Evolutionary conservation across 129 eudicot species (phyloP), one percentile per base, ranked within the genome.

Genomic region (Pulicaria dysenterica): DNA sequence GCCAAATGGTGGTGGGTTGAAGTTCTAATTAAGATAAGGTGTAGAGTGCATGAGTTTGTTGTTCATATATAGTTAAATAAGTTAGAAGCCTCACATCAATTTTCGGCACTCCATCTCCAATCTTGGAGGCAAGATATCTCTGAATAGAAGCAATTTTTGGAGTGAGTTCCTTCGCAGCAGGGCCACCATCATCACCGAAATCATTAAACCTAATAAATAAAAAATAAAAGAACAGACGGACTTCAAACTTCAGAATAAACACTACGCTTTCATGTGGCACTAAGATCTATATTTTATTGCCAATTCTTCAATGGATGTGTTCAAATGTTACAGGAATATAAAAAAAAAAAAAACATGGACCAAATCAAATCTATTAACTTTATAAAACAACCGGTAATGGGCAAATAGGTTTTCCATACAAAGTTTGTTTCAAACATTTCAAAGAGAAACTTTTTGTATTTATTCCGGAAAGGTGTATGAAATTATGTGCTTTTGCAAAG

Each of bases 101-200:
- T 66, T 74, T 64, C 34, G 82, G 81, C 44, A 61, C 74, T 43
- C 49, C 73, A 64, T 73, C 57, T 46, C 91, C 91, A 14, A 87
- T 48, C 64, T 82, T 85, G 42, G 86, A 71, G 36, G 57, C 70
- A 6, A 89, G 54, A 75, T 34, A 67, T 47, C 74, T 83, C 69
- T 78, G 83, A 49, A 87, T 49, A 69, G 59, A 61, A 69, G 80
- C 60, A 73, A 92, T 16, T 77, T 89, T 87, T 42, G 96, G 95
- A 54, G 88, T 84, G 75, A 81, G 75, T 73, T 79, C 84, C 77
- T 83, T 82, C 13, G 95, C 96, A 54, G 96, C 88, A 59, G 98
- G 86, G 14, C 98, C 98, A 67, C 98, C 96, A 74, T 92, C 82
- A 31, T 60, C 84, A 8, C 96, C 96, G 77, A 92, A 89, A 68